Conservation (phyloP, 2,329 filamentous ascomycete species). For the Graphilbum fragrans region DNA sequence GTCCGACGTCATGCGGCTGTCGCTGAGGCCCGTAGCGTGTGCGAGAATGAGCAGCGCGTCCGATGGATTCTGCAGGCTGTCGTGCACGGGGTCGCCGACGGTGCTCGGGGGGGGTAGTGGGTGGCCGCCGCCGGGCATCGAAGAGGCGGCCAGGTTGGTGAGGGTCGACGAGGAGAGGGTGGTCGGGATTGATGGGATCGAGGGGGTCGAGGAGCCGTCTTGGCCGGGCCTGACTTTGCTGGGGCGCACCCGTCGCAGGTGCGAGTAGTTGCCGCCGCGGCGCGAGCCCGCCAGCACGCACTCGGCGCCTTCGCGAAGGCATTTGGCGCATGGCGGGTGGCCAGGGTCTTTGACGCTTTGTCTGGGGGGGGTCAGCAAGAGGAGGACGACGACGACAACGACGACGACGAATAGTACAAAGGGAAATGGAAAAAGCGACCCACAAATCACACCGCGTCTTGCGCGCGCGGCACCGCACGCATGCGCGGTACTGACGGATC, state of each 20-base stretch:
- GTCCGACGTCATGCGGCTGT: not conserved
- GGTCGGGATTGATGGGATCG: too few relatives aligned
- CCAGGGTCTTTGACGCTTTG: not conserved
- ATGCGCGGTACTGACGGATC: not conserved
- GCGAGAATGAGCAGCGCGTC: not conserved
- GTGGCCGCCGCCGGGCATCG: too few relatives aligned
- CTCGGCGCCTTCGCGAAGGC: not conserved
- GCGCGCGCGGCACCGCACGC: not conserved
- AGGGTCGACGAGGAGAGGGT: too few relatives aligned
- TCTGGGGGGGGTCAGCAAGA: not conserved
- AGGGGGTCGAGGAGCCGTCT: too few relatives aligned
- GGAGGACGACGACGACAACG: too few relatives aligned
- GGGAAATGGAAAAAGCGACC: not conserved
- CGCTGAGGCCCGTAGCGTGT: not conserved
- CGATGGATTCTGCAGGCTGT: not conserved
- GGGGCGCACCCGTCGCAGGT: not conserved
- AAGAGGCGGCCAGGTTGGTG: too few relatives aligned
- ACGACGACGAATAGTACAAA: too few relatives aligned
- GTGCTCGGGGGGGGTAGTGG: not conserved
- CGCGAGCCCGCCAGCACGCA: constrained; percentile 1
- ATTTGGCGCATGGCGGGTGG: not conserved
- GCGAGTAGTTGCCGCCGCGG: constrained; percentile 1
- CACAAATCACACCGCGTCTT: not conserved
- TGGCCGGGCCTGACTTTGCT: too few relatives aligned
- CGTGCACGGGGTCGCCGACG: not conserved